Evolutionary conservation across 495 filamentous ascomycete genomes (phyloP).

Genomic region (Neurospora sublineolata): DNA sequence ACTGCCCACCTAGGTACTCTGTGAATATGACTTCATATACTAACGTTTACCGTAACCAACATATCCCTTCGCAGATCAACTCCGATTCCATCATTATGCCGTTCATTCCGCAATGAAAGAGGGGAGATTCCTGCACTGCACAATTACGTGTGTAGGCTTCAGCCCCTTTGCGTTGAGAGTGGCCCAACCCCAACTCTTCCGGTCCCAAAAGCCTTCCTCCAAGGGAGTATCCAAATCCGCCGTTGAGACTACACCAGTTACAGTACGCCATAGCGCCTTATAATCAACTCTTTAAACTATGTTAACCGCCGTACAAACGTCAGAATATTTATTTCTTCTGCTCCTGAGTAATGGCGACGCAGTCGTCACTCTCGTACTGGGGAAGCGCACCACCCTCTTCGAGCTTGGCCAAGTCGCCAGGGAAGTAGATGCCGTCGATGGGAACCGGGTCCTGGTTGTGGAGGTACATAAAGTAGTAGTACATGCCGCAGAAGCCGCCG

Average conservation of each 20-base stretch:
- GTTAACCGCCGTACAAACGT: neutral
- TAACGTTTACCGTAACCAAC: neutral
- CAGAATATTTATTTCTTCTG: neutral
- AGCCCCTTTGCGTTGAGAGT: neutral
- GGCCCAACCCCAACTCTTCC: neutral
- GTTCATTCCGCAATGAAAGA: neutral
- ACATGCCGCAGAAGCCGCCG: conserved; percentile 35
- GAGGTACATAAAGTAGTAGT: conserved; percentile 44
- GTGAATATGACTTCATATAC: neutral
- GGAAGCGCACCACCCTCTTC: conserved; percentile 1
- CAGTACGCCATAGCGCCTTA: neutral
- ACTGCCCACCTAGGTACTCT: neutral
- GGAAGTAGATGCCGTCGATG: conserved; percentile 13
- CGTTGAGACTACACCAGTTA: neutral
- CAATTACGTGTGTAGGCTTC: neutral
- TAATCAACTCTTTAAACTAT: neutral
- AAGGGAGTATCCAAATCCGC: neutral
- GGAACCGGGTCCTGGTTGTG: conserved; percentile 7
- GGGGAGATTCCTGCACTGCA: neutral
- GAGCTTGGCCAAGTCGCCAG: neutral
- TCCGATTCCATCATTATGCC: neutral
- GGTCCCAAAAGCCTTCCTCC: neutral
- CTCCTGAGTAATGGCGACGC: neutral
- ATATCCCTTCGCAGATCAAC: neutral
- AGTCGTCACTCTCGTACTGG: neutral